Evolutionary conservation across 2,329 filamentous ascomycete genomes (phyloP).

Genomic region (Cryphonectria nitschkei): DNA sequence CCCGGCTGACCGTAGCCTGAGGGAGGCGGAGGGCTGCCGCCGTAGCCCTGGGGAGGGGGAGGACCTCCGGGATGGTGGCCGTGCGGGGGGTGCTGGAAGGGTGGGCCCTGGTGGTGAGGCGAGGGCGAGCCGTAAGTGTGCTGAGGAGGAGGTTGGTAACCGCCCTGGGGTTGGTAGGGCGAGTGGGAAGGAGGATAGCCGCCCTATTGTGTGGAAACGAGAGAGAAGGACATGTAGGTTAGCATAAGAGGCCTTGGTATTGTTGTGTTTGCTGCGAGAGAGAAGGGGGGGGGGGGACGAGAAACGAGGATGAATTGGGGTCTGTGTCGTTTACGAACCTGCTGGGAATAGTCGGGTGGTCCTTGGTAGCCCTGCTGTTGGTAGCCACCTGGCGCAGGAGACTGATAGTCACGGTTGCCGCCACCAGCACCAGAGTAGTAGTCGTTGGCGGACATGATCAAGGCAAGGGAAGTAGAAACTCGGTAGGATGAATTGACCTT

Average conservation of each 20-base stretch:
- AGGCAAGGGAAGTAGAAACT: not conserved
- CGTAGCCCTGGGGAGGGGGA: slow-evolving; percentile 12
- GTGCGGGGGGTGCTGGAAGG: slow-evolving; percentile 32
- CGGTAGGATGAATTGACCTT: not conserved
- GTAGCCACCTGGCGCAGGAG: slow-evolving; percentile 28
- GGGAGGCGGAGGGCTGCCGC: slow-evolving; percentile 30
- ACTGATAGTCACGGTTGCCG: slow-evolving; percentile 21
- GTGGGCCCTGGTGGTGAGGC: slow-evolving; percentile 27
- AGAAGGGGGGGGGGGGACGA: not conserved
- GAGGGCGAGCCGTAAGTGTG: slow-evolving; percentile 32
- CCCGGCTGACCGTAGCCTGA: slow-evolving; percentile 13
- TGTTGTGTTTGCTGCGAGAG: not conserved
- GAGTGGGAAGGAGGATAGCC: slow-evolving; percentile 28
- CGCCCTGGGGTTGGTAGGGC: slow-evolving; percentile 26
- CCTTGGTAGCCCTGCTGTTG: slow-evolving; percentile 29
- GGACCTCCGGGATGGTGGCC: slow-evolving; percentile 39
- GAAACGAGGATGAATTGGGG: not conserved
- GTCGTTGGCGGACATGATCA: slow-evolving; percentile 33
- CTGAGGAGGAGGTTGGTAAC: slow-evolving; percentile 31
- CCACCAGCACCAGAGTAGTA: slow-evolving; percentile 30
- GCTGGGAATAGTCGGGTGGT: slow-evolving; percentile 33
- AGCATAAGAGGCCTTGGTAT: slow-evolving; percentile 16
- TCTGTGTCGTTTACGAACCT: slow-evolving; percentile 30
- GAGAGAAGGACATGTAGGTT: slow-evolving; percentile 24
- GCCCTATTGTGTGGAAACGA: slow-evolving; percentile 30